Evolutionary conservation across 2,329 filamentous ascomycete species (phyloP), one percentile per base, ranked within the genome.

Genomic region (Coleophoma crateriformis): DNA sequence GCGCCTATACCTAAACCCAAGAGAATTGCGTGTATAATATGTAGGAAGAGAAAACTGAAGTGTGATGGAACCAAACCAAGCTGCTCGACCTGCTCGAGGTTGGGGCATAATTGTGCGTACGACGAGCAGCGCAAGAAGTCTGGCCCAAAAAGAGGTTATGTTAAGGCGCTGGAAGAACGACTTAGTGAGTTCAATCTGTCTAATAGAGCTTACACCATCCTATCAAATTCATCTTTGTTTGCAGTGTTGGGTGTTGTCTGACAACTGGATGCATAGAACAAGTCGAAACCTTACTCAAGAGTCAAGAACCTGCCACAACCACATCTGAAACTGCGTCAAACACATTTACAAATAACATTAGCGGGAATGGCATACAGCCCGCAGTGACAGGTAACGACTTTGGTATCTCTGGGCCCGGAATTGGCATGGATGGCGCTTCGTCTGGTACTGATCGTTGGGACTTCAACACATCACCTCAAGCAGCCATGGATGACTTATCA

Each of bases 11-110:
- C 87, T 45, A 88, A 88, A 62, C 84, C 85, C n/a, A 97, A 97
- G 75, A 82, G 92, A 58, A 87, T 97, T 61, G 94, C 94, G 35
- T 99, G 94, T 67, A 88, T 96, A 64, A 84, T 97, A 54, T 99
- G 94, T 66, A 79, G 92, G 61, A 94, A 91, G 70, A 81, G 92
- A 65, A 97, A 97, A 71, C 75, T 96, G 71, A 77, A 78, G 65
- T 87, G 84, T 61, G 83, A 88, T 65, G 82, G 83, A 17, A 71
- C 71, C 41, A 78, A 79, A 54, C 84, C 84, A n/a, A 79, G 77
- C 40, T 87, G 84, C 60, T 80, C 77, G 45, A 87, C 82, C 33
- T 88, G 84, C 65, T 76, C 78, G 38, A 70, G 84, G 44, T 64
- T 87, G 47, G 76, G 79, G 38, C 84, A 88, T 66, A 77, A 78